Evolutionary conservation across 1,139 yeast genomes (phyloP), one percentile per base, ranked within the genome.

Genomic region (Candida tropicalis): DNA sequence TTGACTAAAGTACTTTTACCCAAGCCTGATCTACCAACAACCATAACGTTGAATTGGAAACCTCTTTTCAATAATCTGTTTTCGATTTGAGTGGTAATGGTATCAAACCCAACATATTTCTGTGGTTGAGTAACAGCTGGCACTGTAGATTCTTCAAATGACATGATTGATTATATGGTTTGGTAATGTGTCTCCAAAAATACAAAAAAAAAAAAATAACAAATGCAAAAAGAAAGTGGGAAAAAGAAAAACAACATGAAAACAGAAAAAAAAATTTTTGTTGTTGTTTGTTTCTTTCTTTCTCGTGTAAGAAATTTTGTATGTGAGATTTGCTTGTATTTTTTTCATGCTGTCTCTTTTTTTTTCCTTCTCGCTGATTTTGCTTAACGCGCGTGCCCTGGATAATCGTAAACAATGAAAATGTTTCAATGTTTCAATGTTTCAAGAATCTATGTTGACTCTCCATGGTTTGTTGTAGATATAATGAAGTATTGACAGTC

Each of bases 41-140:
- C 87, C 95, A 93, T 90, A 47, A 93, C 70, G 61, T 93, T 93
- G 70, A 93, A 87, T 62, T 89, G 95, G 68, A 93, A 93, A 9
- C 99, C 99, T 57, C 95, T 80, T 63, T 89, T 91, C 66, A 93
- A 76, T 56, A 93, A 75, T 54, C 97, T 82, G 65, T 87, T 89
- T 66, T 93, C 97, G 60, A 93, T 93, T 70, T 93, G 99, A 34
- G 87, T 80, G 44, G 99, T 93, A 67, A 93, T 91, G 53, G 97
- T 86, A 68, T 93, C 98, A 63, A 93, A 93, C 40, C 99, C 99
- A 51, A 91, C 98, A 63, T 89, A 89, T 54, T 71, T 72, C 45
- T 58, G 62, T 4, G 79, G 79, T 44, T 69, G 74, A 23, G 52
- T 43, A 15, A 10, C 5, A 11, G 16, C n/a, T 2, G 56, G 26